A percentile compares a stretch with the other conserved stretches of the same genome.
phyloP scores from a whole-genome alignment of 2,329 filamentous ascomycete genomes.

The Colletotrichum destructivum region DNA sequence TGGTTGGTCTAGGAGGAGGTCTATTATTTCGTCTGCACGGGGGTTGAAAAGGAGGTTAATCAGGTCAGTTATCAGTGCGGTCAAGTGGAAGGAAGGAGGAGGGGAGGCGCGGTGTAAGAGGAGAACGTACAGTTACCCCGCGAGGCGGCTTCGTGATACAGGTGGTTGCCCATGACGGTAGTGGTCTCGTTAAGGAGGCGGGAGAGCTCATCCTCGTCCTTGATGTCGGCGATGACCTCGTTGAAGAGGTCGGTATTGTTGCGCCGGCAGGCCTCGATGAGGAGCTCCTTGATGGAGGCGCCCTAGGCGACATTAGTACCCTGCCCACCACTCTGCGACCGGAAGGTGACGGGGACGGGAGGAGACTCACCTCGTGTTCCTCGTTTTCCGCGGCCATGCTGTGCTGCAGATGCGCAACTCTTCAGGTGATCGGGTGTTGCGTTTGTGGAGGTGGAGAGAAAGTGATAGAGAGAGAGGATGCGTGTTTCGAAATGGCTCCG shows the following conservation, averaged over 20 bases:
- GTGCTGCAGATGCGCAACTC: slow-evolving; percentile 1
- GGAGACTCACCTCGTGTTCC: slow-evolving; percentile 53
- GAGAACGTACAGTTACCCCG: slow-evolving; percentile 83
- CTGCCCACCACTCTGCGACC: background rate
- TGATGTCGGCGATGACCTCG: slow-evolving; percentile 77
- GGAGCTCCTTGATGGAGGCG: slow-evolving; percentile 85
- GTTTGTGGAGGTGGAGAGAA: slow-evolving; percentile 6
- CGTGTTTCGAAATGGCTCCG: slow-evolving; percentile 23
- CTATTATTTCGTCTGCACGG: slow-evolving; percentile 80
- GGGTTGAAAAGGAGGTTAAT: slow-evolving; percentile 1
- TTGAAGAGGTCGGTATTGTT: slow-evolving; percentile 91
- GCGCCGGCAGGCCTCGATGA: slow-evolving; percentile 93
- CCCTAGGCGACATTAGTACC: slow-evolving; percentile 68
- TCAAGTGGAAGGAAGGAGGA: background rate
- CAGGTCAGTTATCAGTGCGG: background rate
- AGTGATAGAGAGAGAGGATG: slow-evolving; percentile 7
- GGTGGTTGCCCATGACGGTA: slow-evolving; percentile 88
- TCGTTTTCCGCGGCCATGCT: slow-evolving; percentile 50
- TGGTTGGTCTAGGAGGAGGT: slow-evolving; percentile 86
- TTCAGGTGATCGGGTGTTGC: background rate
- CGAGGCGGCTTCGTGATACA: slow-evolving; percentile 89
- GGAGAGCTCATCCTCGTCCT: slow-evolving; percentile 77
- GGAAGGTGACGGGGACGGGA: background rate
- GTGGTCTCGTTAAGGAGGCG: slow-evolving; percentile 87
- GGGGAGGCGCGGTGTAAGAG: background rate